These are phyloP conservation scores for Aspergillus niger DNA, from an alignment of 2,329 filamentous ascomycete species.

Conservation along the genomic window DNA sequence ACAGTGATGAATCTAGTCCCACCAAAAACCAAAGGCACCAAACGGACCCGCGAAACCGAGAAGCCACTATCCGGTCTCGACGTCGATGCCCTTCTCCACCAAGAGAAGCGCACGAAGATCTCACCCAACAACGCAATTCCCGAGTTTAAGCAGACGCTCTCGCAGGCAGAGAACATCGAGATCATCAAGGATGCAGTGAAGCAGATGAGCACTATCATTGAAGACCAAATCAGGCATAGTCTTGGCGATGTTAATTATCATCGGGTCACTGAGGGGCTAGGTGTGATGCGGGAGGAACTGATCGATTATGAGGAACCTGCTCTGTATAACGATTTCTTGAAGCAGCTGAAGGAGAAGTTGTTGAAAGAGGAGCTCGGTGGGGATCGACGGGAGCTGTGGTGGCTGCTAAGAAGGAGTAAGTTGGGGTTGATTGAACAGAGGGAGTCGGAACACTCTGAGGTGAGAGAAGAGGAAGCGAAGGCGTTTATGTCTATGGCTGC, in stretches of 20 bases:
- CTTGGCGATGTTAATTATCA: constrained; percentile 75
- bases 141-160: constrained; percentile 81
- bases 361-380: constrained; percentile 71
- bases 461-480: constrained; percentile 70
- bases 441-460: constrained; percentile 64
- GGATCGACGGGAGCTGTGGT: constrained; percentile 82
- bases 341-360: constrained; percentile 70
- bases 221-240: constrained; percentile 68
- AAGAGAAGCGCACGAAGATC: constrained; percentile 56
- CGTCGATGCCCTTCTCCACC: constrained; percentile 74
- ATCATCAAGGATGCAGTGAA: constrained; percentile 68
- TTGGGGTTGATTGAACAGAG: constrained; percentile 72
- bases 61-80: constrained; percentile 91
- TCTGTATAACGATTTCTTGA: constrained; percentile 74
- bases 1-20: constrained; percentile 61
- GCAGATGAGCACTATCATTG: constrained; percentile 74
- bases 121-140: constrained; percentile 77
- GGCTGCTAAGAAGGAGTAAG: constrained; percentile 64
- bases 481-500: constrained; percentile 28
- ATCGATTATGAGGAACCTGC: constrained; percentile 72
- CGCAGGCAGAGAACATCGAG: constrained; percentile 59
- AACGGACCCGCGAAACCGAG: constrained; percentile 65
- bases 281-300: constrained; percentile 76
- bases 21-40: constrained; percentile 73
- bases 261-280: constrained; percentile 72